Percentiles rank a stretch among this genome's conserved stretches.
phyloP scores from a whole-genome alignment of 768 basidiomycete genomes.

The Pleurotus salmoneostramineus region DNA sequence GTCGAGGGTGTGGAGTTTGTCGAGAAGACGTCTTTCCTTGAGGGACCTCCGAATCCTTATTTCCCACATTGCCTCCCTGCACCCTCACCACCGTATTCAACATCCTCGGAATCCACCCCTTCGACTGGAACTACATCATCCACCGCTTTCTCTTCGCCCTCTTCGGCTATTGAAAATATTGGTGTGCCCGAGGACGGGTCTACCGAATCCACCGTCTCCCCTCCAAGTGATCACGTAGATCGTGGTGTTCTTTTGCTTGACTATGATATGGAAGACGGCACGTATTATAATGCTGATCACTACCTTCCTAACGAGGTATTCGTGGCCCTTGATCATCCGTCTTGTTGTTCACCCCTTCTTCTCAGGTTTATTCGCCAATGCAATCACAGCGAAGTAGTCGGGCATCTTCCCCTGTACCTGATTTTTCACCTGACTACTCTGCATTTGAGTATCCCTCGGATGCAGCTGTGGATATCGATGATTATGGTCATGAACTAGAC shows the following conservation, averaged over 20 bases:
- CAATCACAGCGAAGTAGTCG: neutral
- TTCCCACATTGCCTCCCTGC: constrained; percentile 21
- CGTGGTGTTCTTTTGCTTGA: neutral
- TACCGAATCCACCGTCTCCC: neutral
- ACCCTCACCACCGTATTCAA: constrained; percentile 15
- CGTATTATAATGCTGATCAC: constrained; percentile 6
- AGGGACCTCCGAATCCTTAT: constrained; percentile 15
- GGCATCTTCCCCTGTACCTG: neutral
- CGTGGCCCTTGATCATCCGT: constrained; percentile 4
- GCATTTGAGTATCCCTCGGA: neutral
- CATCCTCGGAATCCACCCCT: constrained; percentile 13
- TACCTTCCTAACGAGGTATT: constrained; percentile 5
- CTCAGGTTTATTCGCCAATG: neutral
- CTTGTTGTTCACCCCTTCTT: constrained; percentile 6
- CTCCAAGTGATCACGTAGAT: neutral
- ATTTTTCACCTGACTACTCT: neutral
- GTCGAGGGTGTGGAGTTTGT: neutral
- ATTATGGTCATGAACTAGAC: constrained; percentile 25
- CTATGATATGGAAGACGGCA: constrained; percentile 1
- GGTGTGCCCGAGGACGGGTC: neutral
- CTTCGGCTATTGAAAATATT: neutral
- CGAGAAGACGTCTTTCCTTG: neutral
- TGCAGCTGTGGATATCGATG: constrained; percentile 10
- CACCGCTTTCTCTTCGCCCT: neutral
- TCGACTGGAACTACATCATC: constrained; percentile 1